Evolutionary conservation across 768 basidiomycete species (phyloP).

Genomic region (Asterophora lycoperdoides): DNA sequence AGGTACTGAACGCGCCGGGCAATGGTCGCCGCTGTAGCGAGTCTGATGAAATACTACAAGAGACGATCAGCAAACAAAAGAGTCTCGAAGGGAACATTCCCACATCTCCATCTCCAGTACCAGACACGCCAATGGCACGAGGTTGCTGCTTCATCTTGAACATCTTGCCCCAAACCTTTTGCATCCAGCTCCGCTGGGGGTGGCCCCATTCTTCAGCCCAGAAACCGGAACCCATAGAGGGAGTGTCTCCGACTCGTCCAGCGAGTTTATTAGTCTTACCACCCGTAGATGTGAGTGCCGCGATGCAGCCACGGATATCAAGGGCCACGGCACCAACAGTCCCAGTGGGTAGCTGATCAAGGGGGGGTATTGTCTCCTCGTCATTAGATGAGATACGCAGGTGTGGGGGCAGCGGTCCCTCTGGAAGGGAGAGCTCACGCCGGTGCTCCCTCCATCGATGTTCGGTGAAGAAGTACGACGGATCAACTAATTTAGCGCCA

Average conservation of each 20-base stretch:
- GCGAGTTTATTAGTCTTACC: constrained; percentile 81
- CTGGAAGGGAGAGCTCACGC: constrained; percentile 67
- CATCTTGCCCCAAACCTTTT: constrained; percentile 22
- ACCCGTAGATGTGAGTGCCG: constrained; percentile 73
- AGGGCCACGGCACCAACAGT: constrained; percentile 85
- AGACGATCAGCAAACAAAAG: neutral
- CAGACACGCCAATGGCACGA: constrained; percentile 68
- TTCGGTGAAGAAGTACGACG: constrained; percentile 76
- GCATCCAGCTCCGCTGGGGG: constrained; percentile 26
- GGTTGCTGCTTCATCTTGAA: constrained; percentile 25
- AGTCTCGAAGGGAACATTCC: constrained; percentile 19
- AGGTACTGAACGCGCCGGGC: constrained; percentile 62
- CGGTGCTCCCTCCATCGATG: constrained; percentile 75
- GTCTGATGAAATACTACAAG: constrained; percentile 71
- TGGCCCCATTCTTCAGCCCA: constrained; percentile 78
- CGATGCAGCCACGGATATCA: constrained; percentile 70
- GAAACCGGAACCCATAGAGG: constrained; percentile 71
- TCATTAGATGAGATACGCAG: constrained; percentile 9
- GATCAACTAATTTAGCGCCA: constrained; percentile 58
- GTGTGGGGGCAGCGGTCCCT: constrained; percentile 47
- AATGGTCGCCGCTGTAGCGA: constrained; percentile 60
- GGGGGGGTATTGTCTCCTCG: constrained; percentile 20
- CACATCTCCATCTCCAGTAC: constrained; percentile 85
- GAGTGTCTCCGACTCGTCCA: constrained; percentile 82
- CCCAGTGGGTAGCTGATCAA: constrained; percentile 66